Evolutionary conservation across 805 yeast genomes (phyloP).

Genomic region (Nakazawaea pomicola): DNA sequence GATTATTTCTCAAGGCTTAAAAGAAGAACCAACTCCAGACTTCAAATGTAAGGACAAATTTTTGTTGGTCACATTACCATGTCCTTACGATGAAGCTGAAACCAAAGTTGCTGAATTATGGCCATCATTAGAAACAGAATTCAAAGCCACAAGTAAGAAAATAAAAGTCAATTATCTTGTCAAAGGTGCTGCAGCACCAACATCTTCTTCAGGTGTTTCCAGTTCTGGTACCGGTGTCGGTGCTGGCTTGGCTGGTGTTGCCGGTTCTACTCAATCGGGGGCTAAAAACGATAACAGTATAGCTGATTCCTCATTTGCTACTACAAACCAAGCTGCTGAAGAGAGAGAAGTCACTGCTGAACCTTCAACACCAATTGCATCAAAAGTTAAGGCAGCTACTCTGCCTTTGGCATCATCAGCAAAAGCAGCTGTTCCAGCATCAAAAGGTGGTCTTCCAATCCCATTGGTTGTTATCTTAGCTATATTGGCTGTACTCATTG

Average conservation of each 20-base stretch:
- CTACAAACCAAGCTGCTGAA: background rate
- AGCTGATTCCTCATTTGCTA: background rate
- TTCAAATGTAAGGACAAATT: constrained; percentile 89
- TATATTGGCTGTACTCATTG: constrained; percentile 11
- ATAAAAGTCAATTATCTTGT: constrained; percentile 14
- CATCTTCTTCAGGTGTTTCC: background rate
- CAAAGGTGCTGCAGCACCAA: constrained; percentile 1
- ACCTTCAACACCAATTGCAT: background rate
- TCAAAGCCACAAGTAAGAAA: constrained; percentile 14
- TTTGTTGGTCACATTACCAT: constrained; percentile 80
- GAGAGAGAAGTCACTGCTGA: background rate
- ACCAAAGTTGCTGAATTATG: constrained; percentile 62
- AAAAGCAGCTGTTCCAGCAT: constrained; percentile 1
- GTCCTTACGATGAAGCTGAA: constrained; percentile 52
- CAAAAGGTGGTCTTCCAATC: constrained; percentile 13
- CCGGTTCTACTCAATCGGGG: background rate
- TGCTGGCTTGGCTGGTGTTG: constrained; percentile 4
- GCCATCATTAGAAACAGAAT: constrained; percentile 59
- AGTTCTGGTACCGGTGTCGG: too few relatives aligned
- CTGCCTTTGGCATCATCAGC: background rate
- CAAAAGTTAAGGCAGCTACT: background rate
- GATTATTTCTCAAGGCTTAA: constrained; percentile 79
- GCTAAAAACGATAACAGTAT: background rate
- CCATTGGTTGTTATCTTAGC: constrained; percentile 10
- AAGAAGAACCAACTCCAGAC: constrained; percentile 67